phyloP scores from a whole-genome alignment of 208 protist genomes.

The Leishmania tarentolae region DNA sequence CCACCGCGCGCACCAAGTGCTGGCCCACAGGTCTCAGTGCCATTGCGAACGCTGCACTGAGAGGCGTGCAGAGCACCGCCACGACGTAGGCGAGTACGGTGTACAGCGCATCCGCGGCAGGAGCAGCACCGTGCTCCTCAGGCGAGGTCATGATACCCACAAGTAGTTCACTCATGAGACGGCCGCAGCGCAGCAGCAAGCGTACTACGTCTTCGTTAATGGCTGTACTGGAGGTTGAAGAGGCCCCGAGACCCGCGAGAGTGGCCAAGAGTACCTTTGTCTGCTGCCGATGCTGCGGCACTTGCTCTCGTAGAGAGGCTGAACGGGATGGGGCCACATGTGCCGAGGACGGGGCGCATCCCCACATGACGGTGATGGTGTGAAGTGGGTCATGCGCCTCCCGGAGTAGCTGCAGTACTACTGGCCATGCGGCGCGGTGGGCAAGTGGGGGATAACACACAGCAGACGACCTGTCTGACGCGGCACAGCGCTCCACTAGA shows the following conservation, averaged over 20 bases:
- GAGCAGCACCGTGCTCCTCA: slow-evolving; percentile 3
- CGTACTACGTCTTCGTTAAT: background rate
- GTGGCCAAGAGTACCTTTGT: slow-evolving; percentile 9
- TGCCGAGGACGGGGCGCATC: background rate
- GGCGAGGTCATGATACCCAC: slow-evolving; percentile 6
- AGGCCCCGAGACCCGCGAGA: slow-evolving; percentile 13
- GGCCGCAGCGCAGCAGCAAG: slow-evolving; percentile 20
- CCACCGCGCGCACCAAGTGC: slow-evolving; percentile 43
- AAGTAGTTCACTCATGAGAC: slow-evolving; percentile 23
- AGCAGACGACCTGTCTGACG: background rate
- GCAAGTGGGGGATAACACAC: background rate
- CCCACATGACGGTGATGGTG: slow-evolving; percentile 5
- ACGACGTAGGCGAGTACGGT: slow-evolving; percentile 35
- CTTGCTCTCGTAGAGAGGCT: background rate
- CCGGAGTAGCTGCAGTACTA: slow-evolving; percentile 13
- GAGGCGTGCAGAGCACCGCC: slow-evolving; percentile 30
- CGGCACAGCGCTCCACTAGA: slow-evolving; percentile 13
- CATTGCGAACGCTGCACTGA: slow-evolving; percentile 7
- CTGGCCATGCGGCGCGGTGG: slow-evolving; percentile 7
- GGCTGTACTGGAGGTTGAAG: background rate
- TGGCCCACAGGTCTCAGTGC: slow-evolving; percentile 37
- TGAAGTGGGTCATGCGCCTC: slow-evolving; percentile 1
- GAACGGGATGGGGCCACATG: background rate
- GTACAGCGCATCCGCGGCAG: slow-evolving; percentile 11
- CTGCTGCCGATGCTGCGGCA: slow-evolving; percentile 8